These are phyloP conservation scores for Magnusiomyces paraingens DNA, from an alignment of 1,139 yeast species.

Conservation along the genomic window DNA sequence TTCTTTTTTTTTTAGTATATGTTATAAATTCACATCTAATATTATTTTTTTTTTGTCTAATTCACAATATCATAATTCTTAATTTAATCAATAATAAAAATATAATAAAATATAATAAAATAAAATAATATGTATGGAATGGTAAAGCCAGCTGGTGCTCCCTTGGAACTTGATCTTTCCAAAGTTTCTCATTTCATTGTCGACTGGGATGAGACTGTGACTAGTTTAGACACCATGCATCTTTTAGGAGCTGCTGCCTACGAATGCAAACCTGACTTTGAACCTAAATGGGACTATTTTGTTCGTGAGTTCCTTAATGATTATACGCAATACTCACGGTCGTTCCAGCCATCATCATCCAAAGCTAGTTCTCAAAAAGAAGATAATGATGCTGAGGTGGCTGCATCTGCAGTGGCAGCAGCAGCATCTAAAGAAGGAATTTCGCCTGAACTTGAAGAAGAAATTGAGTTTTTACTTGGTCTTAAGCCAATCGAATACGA, in stretches of 20 bases:
- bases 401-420: slow-evolving; percentile 29
- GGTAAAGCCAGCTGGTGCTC: background rate
- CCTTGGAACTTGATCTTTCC: background rate
- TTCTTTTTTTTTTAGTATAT: too few species aligned
- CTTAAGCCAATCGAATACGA: slow-evolving; percentile 44
- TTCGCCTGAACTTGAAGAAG: slow-evolving; percentile 35
- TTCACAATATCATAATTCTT: too few species aligned
- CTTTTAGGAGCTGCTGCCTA: slow-evolving; percentile 50
- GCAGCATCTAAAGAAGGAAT: slow-evolving; percentile 44
- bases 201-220: slow-evolving; percentile 73
- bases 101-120: background rate
- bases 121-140: background rate
- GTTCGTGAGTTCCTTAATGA: slow-evolving; percentile 40
- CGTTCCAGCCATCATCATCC: slow-evolving; percentile 8
- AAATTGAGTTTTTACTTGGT: slow-evolving; percentile 42
- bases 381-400: slow-evolving; percentile 12
- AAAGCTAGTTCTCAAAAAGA: slow-evolving; percentile 11
- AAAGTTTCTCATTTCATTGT: slow-evolving; percentile 4
- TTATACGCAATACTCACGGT: slow-evolving; percentile 23
- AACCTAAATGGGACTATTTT: slow-evolving; percentile 43
- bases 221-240: slow-evolving; percentile 50
- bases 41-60: too few species aligned
- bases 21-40: too few species aligned
- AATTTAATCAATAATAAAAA: background rate
- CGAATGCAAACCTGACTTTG: slow-evolving; percentile 21